Evolutionary conservation across 202 grass and related monocot genomes (phyloP).

Genomic region (Digitaria exilis): DNA sequence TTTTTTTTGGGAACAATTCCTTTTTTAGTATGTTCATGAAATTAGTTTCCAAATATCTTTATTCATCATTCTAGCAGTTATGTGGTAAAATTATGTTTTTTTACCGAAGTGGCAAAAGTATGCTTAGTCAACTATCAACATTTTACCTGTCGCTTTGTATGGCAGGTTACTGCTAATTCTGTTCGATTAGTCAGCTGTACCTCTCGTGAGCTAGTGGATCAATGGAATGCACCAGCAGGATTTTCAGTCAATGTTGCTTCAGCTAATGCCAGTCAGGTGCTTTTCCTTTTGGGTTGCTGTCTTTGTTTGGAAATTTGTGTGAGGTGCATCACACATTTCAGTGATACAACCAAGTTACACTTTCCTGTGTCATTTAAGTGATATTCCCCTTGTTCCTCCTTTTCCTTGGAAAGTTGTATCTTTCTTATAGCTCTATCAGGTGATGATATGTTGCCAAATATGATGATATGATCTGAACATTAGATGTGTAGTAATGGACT

Average conservation of each 20-base stretch:
- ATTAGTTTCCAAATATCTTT: neutral
- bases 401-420: neutral
- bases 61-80: slow-evolving; percentile 1
- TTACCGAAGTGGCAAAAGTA: neutral
- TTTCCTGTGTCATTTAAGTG: neutral
- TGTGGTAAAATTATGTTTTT: neutral
- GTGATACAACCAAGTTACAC: neutral
- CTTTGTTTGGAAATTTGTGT: neutral
- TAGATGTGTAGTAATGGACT: neutral
- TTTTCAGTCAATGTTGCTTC: slow-evolving; percentile 99
- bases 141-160: slow-evolving; percentile 26
- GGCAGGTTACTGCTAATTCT: slow-evolving; percentile 84
- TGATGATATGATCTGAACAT: neutral
- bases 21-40: neutral
- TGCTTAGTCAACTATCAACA: neutral
- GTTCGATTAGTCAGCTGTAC: slow-evolving; percentile 87
- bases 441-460: slow-evolving; percentile 8
- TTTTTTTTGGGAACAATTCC: neutral
- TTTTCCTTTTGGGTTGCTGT: neutral
- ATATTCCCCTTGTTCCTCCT: neutral
- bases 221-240: slow-evolving; percentile 88
- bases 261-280: slow-evolving; percentile 93
- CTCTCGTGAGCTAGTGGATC: slow-evolving; percentile 78
- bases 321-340: neutral
- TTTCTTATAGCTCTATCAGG: neutral